Conservation (phyloP, 352 stramenopile genomes). For the Globisporangium okanoganense region DNA sequence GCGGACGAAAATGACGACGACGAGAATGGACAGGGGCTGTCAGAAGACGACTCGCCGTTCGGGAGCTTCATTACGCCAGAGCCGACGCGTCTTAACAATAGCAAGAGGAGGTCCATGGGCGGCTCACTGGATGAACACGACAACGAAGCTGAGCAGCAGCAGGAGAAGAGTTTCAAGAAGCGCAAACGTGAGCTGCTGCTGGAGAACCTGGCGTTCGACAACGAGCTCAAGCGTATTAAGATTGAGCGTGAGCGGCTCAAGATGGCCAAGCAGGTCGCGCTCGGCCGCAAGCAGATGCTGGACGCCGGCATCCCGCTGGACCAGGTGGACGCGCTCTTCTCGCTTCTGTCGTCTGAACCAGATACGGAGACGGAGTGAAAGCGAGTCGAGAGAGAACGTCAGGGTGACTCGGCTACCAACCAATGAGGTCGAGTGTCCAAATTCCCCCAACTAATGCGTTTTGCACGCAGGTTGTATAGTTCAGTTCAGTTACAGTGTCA, state of each 20-base stretch:
- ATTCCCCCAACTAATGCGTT: too few species aligned
- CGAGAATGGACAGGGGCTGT: background rate
- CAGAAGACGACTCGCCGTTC: background rate
- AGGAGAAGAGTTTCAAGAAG: slow-evolving; percentile 32
- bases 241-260: slow-evolving; percentile 61
- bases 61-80: background rate
- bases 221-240: slow-evolving; percentile 70
- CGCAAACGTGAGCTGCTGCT: slow-evolving; percentile 43
- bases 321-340: slow-evolving; percentile 7
- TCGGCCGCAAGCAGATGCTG: slow-evolving; percentile 6
- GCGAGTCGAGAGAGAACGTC: too few species aligned
- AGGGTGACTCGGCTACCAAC: too few species aligned
- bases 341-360: too few species aligned
- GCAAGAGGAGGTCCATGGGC: background rate
- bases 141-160: slow-evolving; percentile 62
- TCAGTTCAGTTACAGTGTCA: too few species aligned
- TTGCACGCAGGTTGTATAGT: too few species aligned
- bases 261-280: slow-evolving; percentile 4
- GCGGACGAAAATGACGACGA: background rate
- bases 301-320: background rate
- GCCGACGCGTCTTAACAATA: background rate
- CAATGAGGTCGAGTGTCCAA: too few species aligned
- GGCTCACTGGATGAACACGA: slow-evolving; percentile 3
- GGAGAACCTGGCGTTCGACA: slow-evolving; percentile 62
- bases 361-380: too few species aligned